Base-by-base conservation (phyloP, 2,329 filamentous ascomycete species). In the Colletotrichum brevisporum region DNA sequence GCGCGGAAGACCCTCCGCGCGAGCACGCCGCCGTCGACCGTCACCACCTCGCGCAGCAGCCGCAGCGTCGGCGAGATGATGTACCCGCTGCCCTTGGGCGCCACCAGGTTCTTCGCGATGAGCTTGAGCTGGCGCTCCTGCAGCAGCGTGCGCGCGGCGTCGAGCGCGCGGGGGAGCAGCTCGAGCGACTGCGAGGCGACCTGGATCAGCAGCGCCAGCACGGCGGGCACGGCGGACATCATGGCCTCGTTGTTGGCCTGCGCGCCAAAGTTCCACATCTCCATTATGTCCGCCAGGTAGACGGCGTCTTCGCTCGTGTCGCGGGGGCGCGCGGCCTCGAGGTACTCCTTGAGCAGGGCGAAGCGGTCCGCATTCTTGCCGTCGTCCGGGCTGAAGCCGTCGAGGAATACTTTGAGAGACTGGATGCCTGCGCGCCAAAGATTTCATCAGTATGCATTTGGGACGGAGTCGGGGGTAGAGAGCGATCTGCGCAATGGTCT, bases 11-110 rank as follows among this genome's bases (percentile, higher is more conserved):
- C 86, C 53, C 91, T 86, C 73, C 89, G 91, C 31, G 95, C 94
- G 63, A 94, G 86, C 50, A 90, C 88, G 15, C 96, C 97, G 16
- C 94, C 94, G 79, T 98, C 95, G 72, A 97, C 92, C 63, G 86
- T 90, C 16, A 94, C 89, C n/a, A 95, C 87, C 80, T 99, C 95
- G 59, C 91, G 93, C 69, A 99, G 86, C 59, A 99, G 83, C 65
- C 95, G 90, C 67, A 99, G 83, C 26, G 93, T 95, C 1, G 96
- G 95, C 3, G 94, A 96, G 70, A 98, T 95, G 67, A 98, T 84
- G 79, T 93, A 94, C 47, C 94, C 94, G 76, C 97, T 97, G 55
- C 90, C 87, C 79, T 94, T 95, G 26, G 93, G 91, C 0, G 93
- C 90, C 4, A 93, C 91, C 18, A 98, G 82, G 69, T 94, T 94